Conservation (phyloP, 768 basidiomycete species). For the Hygrophoropsis aurantiaca region DNA sequence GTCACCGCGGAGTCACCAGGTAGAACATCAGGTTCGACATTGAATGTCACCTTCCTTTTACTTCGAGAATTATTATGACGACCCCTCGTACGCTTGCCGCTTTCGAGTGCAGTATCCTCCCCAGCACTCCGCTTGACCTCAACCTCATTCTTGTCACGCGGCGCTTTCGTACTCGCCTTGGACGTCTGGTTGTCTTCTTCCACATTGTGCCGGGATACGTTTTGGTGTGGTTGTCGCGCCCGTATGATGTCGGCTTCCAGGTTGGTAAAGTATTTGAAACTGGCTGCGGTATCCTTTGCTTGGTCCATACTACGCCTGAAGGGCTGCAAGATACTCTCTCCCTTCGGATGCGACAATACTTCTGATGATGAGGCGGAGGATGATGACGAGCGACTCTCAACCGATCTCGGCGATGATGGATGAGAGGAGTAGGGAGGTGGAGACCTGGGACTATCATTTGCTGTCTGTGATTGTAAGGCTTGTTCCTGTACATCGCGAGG, state of each 20-base stretch:
- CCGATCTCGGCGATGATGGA: conserved; percentile 28
- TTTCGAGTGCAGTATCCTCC: not conserved
- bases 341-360: conserved; percentile 21
- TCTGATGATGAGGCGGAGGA: conserved; percentile 17
- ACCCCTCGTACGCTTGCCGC: conserved; percentile 17
- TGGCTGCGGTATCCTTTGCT: conserved; percentile 43
- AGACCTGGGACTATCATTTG: conserved; percentile 21
- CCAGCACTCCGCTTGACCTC: conserved; percentile 11
- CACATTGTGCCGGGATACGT: conserved; percentile 3
- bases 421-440: conserved; percentile 38
- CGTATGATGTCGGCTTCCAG: conserved; percentile 39
- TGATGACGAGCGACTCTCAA: conserved; percentile 17
- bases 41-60: conserved; percentile 70
- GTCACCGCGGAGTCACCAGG: conserved; percentile 44
- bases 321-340: conserved; percentile 30
- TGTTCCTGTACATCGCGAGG: conserved; percentile 35
- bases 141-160: conserved; percentile 1
- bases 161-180: conserved; percentile 6
- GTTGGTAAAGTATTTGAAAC: conserved; percentile 47
- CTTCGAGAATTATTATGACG: conserved; percentile 23
- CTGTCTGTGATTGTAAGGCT: conserved; percentile 13
- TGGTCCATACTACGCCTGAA: conserved; percentile 50
- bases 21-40: conserved; percentile 57
- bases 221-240: conserved; percentile 16
- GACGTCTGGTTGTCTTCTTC: conserved; percentile 9